Base-by-base conservation (phyloP, 345 rosid genomes). In the Hypericum androsaemum region DNA sequence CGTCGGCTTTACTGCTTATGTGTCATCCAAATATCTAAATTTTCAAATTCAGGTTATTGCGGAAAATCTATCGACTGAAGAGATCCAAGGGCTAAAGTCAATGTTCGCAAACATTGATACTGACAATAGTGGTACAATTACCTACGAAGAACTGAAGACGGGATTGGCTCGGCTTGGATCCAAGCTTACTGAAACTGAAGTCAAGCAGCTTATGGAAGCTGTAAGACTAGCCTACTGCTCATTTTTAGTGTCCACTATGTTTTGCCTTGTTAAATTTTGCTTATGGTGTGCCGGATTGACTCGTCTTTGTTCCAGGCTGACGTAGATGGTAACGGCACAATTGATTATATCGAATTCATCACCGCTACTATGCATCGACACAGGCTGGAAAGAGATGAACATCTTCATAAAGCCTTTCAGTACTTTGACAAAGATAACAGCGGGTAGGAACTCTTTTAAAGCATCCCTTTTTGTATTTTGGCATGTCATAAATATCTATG, bases 111-210 rank as follows among this genome's bases (percentile, higher is more conserved):
- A 70, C 64, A 65, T 70, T 35, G 78, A 74, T 43, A 69, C 69
- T 0, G 76, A 74, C 43, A 71, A 71, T 11, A 75, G 76, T 56
- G 80, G 76, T 47, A 67, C 76, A 7, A 75, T 75, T 56, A 71
- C 76, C 12, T 58, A 67, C 37, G 76, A 75, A 38, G 76, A 75
- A 56, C 58, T 75, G 38, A 71, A 71, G 59, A 12, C 64, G 5
- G 73, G 73, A 37, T 53, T 71, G 58, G 65, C 75, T 60, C 61
- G 67, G 44, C 79, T 74, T 43, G 76, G 80, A 38, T 71, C 80
- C 5, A 75, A 64, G 63, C 68, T 71, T 14, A 53, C 71, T 11
- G 76, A 75, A 57, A 42, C 76, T 37, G 80, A 75, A 68, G 73
- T 64, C 12, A 58, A 64, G 52, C 71, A 71, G 60, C 65, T 75